phyloP scores from a whole-genome alignment of 768 basidiomycete species.

The Fistulinella prunicolor region DNA sequence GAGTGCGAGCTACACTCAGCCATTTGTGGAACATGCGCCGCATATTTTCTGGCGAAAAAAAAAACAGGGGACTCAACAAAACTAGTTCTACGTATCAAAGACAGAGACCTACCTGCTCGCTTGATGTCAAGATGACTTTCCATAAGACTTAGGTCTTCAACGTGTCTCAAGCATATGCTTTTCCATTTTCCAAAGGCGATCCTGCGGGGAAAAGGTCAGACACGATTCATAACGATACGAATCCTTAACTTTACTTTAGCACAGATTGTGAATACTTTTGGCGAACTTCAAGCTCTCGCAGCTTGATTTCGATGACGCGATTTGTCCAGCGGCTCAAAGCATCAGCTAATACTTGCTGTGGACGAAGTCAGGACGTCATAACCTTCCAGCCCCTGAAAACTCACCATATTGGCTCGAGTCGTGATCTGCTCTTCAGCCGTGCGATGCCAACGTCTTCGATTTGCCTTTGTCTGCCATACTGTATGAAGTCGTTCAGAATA shows the following conservation, averaged over 20 bases:
- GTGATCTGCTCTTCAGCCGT: slow-evolving; percentile 44
- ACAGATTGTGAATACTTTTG: slow-evolving; percentile 43
- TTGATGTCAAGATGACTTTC: slow-evolving; percentile 81
- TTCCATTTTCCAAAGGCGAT: slow-evolving; percentile 70
- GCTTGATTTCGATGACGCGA: slow-evolving; percentile 69
- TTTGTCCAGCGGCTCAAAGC: slow-evolving; percentile 64
- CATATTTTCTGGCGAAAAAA: slow-evolving; percentile 51
- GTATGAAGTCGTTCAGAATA: slow-evolving; percentile 8
- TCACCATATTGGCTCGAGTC: slow-evolving; percentile 40
- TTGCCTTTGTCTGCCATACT: slow-evolving; percentile 50
- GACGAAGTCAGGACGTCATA: slow-evolving; percentile 2
- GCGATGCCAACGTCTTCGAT: slow-evolving; percentile 37
- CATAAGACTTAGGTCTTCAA: slow-evolving; percentile 74
- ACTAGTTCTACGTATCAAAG: neutral
- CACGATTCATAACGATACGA: slow-evolving; percentile 11
- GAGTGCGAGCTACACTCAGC: slow-evolving; percentile 56
- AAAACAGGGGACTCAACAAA: neutral
- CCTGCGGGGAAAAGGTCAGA: slow-evolving; percentile 35
- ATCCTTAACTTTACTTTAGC: slow-evolving; percentile 32
- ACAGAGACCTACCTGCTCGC: slow-evolving; percentile 56
- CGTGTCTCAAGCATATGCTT: slow-evolving; percentile 54
- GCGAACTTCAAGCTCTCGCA: slow-evolving; percentile 62
- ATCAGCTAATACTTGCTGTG: slow-evolving; percentile 51
- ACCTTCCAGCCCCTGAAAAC: slow-evolving; percentile 6
- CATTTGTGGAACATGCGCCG: slow-evolving; percentile 70